Base-by-base conservation (phyloP, 305 asterid species). In the Andrographis paniculata region DNA sequence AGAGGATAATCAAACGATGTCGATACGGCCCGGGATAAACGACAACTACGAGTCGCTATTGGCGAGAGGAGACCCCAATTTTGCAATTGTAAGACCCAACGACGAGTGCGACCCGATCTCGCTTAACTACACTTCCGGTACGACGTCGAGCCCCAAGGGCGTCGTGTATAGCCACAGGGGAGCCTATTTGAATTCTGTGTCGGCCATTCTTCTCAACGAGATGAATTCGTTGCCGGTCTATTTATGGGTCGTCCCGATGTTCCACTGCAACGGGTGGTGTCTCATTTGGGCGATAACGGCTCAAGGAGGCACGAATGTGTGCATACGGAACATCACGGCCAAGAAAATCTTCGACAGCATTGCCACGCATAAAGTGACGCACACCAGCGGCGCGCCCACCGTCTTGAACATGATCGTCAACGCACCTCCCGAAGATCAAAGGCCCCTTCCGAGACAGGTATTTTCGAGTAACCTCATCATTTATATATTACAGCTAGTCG, bases 201-300 rank as follows among this genome's bases (percentile, higher is more conserved):
- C 93, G 12, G 68, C 74, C 11, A 55, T 67, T 53, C 72, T 84
- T 36, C 67, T 78, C 15, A 80, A 64, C 42, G 89, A 78, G 52
- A 76, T 84, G 89, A 22, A 49, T 10, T 55, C 86, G 1, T 59
- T 63, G 89, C 95, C 93, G 1, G 67, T 81, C 17, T 78, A 72
- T 42, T 41, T 84, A 11, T 84, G 95, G 95, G 60, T 72, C 0
- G 88, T 80, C 49, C 95, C 93, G 0, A 84, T 80, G 95, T 84
- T 77, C 42, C 95, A 84, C 46, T 80, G 93, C 69, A 84, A 78
- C 9, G 92, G 95, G 12, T 84, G 92, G 95, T 77, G 83, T 67
- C 66, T 69, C 30, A 54, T 78, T 6, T 84, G 95, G 95, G 80
- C 56, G 11, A 70, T 77, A 59, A 88, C 88, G 0, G 92, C 92